Evolutionary conservation across 805 yeast species (phyloP).

Genomic region (Wickerhamiella cacticola): DNA sequence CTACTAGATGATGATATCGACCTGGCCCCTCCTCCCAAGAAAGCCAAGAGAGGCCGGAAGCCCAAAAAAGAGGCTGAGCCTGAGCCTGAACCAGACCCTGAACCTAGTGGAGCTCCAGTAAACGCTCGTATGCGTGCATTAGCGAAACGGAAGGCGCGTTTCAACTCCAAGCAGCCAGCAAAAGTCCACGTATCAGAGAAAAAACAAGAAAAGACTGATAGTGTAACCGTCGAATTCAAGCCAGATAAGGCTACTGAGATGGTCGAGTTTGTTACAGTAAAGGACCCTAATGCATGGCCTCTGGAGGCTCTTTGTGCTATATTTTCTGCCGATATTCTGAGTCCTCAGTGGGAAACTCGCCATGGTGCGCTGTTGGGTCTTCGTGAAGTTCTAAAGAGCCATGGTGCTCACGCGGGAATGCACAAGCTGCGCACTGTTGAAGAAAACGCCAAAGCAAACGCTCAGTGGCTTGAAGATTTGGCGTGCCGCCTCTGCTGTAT

Average conservation of each 20-base stretch:
- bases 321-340: slow-evolving; percentile 63
- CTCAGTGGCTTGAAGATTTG: slow-evolving; percentile 68
- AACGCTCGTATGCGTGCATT: slow-evolving; percentile 71
- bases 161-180: slow-evolving; percentile 27
- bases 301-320: slow-evolving; percentile 87
- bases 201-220: slow-evolving; percentile 31
- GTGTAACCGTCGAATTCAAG: slow-evolving; percentile 71
- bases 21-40: slow-evolving; percentile 18
- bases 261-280: slow-evolving; percentile 57
- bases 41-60: slow-evolving; percentile 11
- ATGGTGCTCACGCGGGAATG: slow-evolving; percentile 79
- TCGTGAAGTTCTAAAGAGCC: slow-evolving; percentile 70
- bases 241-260: slow-evolving; percentile 37
- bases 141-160: slow-evolving; percentile 85
- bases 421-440: slow-evolving; percentile 45
- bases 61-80: slow-evolving; percentile 11
- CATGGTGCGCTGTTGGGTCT: slow-evolving; percentile 93
- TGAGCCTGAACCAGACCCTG: slow-evolving; percentile 12
- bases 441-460: slow-evolving; percentile 57
- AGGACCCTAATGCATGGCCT: slow-evolving; percentile 73
- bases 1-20: slow-evolving; percentile 26
- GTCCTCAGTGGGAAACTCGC: slow-evolving; percentile 84
- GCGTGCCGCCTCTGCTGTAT: slow-evolving; percentile 74
- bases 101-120: slow-evolving; percentile 24
- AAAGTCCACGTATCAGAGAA: slow-evolving; percentile 30